Evolutionary conservation across 2,329 filamentous ascomycete species (phyloP).

Genomic region (Paramyrothecium roridum): DNA sequence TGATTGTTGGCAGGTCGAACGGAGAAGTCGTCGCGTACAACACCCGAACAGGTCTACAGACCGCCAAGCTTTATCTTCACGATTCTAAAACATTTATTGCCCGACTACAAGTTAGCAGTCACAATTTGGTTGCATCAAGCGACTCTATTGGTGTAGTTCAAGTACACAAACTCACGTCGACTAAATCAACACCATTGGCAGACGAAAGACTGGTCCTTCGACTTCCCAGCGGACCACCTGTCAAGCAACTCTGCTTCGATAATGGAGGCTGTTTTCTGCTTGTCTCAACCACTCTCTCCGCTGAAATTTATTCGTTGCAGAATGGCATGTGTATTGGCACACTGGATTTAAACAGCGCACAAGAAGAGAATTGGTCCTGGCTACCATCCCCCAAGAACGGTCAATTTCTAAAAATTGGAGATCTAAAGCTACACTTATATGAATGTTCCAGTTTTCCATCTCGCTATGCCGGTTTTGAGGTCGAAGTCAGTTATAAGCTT

Average conservation of each 20-base stretch:
- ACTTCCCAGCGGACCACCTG: background rate
- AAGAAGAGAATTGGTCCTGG: background rate
- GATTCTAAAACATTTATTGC: background rate
- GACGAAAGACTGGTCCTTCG: background rate
- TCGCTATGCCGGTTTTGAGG: background rate
- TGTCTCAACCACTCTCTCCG: background rate
- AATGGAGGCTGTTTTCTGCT: background rate
- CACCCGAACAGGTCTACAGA: background rate
- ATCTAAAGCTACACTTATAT: background rate
- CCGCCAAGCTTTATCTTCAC: background rate
- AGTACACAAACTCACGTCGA: background rate
- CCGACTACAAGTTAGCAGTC: background rate
- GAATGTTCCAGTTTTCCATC: background rate
- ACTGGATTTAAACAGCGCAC: background rate
- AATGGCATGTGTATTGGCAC: background rate
- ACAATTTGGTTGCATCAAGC: background rate
- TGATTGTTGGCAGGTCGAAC: slow-evolving; percentile 6
- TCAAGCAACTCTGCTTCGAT: background rate
- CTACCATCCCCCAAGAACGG: background rate
- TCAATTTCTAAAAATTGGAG: background rate
- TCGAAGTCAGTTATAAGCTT: background rate
- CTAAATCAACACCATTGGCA: background rate
- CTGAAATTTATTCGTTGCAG: background rate
- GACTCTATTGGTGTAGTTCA: background rate
- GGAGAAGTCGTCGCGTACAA: background rate